Conservation (phyloP, 2,329 filamentous ascomycete species). For the Aspergillus candidus region DNA sequence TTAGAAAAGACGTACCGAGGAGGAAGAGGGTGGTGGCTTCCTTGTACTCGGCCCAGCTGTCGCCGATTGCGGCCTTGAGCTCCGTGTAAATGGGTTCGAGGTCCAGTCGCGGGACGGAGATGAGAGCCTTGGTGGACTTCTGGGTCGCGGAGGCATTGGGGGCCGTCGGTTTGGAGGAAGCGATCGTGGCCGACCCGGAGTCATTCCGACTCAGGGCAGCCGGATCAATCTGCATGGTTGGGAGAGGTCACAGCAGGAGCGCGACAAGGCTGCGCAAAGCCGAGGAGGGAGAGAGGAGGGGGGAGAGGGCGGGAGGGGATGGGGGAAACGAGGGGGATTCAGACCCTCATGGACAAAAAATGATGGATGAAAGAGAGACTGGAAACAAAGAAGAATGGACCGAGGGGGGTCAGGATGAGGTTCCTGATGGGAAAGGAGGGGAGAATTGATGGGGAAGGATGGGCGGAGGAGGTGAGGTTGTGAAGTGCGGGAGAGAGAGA, state of each 20-base stretch:
- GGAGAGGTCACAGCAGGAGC: slow-evolving; percentile 22
- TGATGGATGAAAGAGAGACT: too few relatives aligned
- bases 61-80: slow-evolving; percentile 54
- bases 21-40: slow-evolving; percentile 53
- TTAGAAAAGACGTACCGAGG: slow-evolving; percentile 42
- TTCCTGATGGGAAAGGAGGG: too few relatives aligned
- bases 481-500: background rate
- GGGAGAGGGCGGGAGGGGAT: background rate
- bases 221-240: slow-evolving; percentile 42
- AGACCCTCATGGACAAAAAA: too few relatives aligned
- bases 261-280: slow-evolving; percentile 37
- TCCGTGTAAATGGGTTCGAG: slow-evolving; percentile 58
- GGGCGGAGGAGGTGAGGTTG: background rate
- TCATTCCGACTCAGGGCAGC: slow-evolving; percentile 40
- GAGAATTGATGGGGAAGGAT: too few relatives aligned
- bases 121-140: slow-evolving; percentile 46
- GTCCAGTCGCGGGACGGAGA: slow-evolving; percentile 55
- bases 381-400: too few relatives aligned
- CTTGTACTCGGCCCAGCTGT: slow-evolving; percentile 57
- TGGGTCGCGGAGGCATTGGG: slow-evolving; percentile 29
- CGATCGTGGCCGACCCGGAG: slow-evolving; percentile 29
- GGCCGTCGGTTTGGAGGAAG: slow-evolving; percentile 27
- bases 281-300: slow-evolving; percentile 10
- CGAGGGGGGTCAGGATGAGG: too few relatives aligned
- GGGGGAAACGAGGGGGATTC: background rate